Conservation (phyloP, 2,329 filamentous ascomycete species). For the Hymenoscyphus repandus region DNA sequence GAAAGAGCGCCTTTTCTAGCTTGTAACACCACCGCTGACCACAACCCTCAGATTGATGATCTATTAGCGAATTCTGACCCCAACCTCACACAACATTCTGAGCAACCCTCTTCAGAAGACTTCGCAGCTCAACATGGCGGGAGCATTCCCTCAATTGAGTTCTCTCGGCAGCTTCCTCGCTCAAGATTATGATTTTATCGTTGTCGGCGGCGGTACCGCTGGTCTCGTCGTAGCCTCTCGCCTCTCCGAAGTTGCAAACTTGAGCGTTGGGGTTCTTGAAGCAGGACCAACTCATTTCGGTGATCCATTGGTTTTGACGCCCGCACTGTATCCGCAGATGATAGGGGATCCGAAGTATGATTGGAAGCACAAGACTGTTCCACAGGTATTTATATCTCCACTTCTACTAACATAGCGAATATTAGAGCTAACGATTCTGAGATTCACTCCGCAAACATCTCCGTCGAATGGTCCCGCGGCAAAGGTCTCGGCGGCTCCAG, state of each 20-base stretch:
- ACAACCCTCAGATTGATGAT: neutral
- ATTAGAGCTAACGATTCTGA: neutral
- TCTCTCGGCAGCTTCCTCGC: conserved; percentile 1
- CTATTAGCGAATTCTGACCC: no score
- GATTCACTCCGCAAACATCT: conserved; percentile 6
- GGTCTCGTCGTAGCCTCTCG: conserved; percentile 39
- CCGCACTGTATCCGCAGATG: conserved; percentile 21
- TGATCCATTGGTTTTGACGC: conserved; percentile 34
- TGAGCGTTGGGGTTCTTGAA: conserved; percentile 37
- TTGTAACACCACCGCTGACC: neutral
- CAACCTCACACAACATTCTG: no score
- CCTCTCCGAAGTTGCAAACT: conserved; percentile 34
- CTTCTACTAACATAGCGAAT: neutral
- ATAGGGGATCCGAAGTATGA: conserved; percentile 17
- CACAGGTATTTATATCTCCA: conserved; percentile 7
- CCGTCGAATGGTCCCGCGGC: conserved; percentile 24
- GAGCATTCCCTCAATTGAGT: neutral
- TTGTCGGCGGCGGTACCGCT: conserved; percentile 40
- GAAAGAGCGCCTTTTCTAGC: neutral
- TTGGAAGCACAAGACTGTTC: conserved; percentile 10
- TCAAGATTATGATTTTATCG: conserved; percentile 35
- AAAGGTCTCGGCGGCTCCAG: conserved; percentile 33
- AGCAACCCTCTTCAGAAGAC: no score
- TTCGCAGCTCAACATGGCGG: neutral
- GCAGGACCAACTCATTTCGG: conserved; percentile 34